Conservation (phyloP, 768 basidiomycete species). For the Rubroboletus satanas region DNA sequence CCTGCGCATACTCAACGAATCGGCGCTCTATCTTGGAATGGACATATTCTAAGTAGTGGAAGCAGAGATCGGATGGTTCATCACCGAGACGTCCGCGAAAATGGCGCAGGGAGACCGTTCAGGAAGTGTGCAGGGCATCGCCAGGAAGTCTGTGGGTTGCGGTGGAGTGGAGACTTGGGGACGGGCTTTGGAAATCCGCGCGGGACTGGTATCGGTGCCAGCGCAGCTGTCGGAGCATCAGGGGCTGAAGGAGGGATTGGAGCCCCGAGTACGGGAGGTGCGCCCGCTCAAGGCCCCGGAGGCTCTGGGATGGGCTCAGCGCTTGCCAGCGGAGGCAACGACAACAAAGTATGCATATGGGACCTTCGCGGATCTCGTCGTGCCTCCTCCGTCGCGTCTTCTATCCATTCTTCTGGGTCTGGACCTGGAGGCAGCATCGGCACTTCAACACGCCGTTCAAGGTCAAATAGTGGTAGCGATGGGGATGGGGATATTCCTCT, state of each 20-base stretch:
- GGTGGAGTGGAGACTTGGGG: conserved; percentile 62
- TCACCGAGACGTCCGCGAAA: conserved; percentile 87
- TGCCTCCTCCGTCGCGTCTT: conserved; percentile 26
- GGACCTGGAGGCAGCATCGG: conserved; percentile 29
- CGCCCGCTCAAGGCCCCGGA: conserved; percentile 26
- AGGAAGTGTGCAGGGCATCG: conserved; percentile 70
- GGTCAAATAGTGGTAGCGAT: conserved; percentile 28
- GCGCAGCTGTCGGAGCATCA: not conserved
- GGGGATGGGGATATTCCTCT: conserved; percentile 58
- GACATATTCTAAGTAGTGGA: conserved; percentile 81
- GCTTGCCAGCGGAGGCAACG: conserved; percentile 94
- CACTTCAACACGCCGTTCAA: conserved; percentile 19
- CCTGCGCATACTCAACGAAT: conserved; percentile 86
- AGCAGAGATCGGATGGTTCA: conserved; percentile 88
- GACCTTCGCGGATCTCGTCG: conserved; percentile 68
- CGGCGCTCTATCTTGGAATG: conserved; percentile 93
- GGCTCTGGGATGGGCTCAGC: conserved; percentile 42
- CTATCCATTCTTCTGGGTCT: conserved; percentile 25
- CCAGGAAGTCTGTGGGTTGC: conserved; percentile 95
- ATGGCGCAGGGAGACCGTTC: conserved; percentile 55
- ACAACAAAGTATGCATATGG: conserved; percentile 99
- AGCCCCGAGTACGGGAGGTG: conserved; percentile 20
- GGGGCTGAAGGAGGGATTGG: conserved; percentile 31
- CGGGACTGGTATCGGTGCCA: conserved; percentile 9
- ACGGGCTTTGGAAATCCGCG: conserved; percentile 25